These are phyloP conservation scores for Calocera viscosa DNA, from an alignment of 768 basidiomycete species.

Conservation along the genomic window DNA sequence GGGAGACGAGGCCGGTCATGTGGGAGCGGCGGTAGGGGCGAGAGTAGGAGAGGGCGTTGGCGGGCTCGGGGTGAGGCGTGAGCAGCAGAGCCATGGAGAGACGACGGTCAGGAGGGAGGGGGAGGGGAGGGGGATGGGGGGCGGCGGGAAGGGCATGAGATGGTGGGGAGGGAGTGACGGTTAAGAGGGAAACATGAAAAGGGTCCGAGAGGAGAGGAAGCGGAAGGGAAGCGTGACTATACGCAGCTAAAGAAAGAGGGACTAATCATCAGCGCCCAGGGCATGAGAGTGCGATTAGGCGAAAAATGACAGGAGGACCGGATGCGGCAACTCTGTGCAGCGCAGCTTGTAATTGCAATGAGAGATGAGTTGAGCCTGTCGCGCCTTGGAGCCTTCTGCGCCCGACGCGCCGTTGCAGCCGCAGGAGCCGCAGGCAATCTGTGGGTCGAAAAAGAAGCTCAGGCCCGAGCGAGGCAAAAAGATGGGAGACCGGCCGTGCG, in stretches of 20 bases:
- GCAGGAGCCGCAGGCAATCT: neutral
- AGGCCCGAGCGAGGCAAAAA: neutral
- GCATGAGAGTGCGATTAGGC: neutral
- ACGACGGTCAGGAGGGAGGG: neutral
- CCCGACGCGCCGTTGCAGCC: conserved; percentile 6
- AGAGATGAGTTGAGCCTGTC: neutral
- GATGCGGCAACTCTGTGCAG: neutral
- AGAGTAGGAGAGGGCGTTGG: neutral
- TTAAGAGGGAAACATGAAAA: conserved; percentile 1
- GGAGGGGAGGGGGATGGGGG: neutral
- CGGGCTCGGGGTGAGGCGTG: neutral
- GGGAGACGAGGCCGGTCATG: neutral
- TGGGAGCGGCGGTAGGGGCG: neutral
- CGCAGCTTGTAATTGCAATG: neutral
- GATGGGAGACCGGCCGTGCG: neutral
- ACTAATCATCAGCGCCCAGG: neutral
- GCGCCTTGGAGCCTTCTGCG: neutral
- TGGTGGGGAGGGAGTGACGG: neutral
- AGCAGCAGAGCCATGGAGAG: neutral
- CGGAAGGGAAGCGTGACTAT: conserved; percentile 1
- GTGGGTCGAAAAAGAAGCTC: neutral
- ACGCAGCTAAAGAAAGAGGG: neutral
- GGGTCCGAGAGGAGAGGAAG: neutral
- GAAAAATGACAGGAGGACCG: neutral
- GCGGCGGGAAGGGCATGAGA: conserved; percentile 6